A percentile compares a stretch with the other conserved stretches of the same genome.
phyloP scores from a whole-genome alignment of 148 eudicot genomes.

The Mesembryanthemum crystallinum region DNA sequence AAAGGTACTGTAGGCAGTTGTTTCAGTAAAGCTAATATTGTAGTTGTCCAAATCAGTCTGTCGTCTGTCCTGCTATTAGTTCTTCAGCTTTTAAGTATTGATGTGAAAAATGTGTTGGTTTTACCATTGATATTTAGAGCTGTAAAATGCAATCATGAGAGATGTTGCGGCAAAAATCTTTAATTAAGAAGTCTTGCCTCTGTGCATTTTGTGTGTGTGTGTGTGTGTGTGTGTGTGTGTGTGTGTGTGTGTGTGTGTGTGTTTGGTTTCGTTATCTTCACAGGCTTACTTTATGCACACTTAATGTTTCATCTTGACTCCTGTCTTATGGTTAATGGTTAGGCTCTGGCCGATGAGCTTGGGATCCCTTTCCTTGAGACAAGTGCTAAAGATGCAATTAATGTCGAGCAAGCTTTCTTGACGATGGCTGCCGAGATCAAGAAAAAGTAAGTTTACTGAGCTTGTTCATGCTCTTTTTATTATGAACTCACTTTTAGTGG shows the following conservation, averaged over 20 bases:
- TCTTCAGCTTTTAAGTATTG: neutral
- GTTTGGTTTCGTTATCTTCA: conserved; percentile 5
- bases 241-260: too few species aligned
- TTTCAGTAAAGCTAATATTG: neutral
- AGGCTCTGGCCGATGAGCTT: conserved; percentile 96
- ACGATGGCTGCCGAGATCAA: conserved; percentile 86
- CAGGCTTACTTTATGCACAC: neutral
- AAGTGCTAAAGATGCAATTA: conserved; percentile 88
- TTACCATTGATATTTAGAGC: neutral
- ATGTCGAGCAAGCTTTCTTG: conserved; percentile 94
- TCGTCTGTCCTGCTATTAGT: neutral
- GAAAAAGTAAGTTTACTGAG: conserved; percentile 53
- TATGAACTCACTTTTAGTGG: neutral
- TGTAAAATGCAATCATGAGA: neutral
- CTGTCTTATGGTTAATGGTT: conserved; percentile 14
- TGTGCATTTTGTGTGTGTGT: neutral
- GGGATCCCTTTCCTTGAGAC: conserved; percentile 96
- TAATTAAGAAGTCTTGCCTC: neutral
- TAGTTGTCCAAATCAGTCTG: neutral
- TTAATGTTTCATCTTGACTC: conserved; percentile 7
- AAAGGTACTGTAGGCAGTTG: conserved; percentile 43
- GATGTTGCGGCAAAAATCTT: neutral
- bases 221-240: too few species aligned
- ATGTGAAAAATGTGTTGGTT: neutral
- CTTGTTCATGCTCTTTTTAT: neutral